Percentiles rank a stretch among this genome's conserved stretches.
Evolutionary conservation across 495 filamentous ascomycete species (phyloP).

Genomic region (Penicillium cataractarum): DNA sequence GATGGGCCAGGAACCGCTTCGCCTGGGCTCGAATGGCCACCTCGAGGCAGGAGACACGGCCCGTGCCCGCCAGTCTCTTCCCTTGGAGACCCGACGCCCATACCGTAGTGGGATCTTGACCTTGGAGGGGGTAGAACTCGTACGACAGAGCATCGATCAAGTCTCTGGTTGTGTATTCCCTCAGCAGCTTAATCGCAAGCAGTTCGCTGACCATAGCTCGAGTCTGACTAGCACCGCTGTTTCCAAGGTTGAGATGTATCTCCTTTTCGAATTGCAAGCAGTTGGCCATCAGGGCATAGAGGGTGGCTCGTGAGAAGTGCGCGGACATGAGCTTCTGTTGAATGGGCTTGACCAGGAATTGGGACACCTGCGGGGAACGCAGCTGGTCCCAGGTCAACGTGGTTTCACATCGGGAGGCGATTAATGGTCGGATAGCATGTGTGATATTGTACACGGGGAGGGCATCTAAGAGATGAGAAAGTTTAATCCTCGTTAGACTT

Average conservation of each 20-base stretch:
- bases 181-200: conserved; percentile 85
- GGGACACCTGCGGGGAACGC: conserved; percentile 89
- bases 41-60: conserved; percentile 85
- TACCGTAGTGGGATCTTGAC: conserved; percentile 54
- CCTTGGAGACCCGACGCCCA: conserved; percentile 37
- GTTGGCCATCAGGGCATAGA: conserved; percentile 91
- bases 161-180: conserved; percentile 85
- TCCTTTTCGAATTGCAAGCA: conserved; percentile 93
- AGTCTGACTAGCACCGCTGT: conserved; percentile 77
- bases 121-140: conserved; percentile 91
- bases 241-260: conserved; percentile 75
- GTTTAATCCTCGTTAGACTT: conserved; percentile 18
- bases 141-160: conserved; percentile 91
- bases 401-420: conserved; percentile 83
- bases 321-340: conserved; percentile 78
- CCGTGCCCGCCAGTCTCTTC: conserved; percentile 52
- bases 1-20: conserved; percentile 87
- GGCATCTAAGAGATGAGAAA: conserved; percentile 49
- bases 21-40: conserved; percentile 87
- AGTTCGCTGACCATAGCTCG: conserved; percentile 87
- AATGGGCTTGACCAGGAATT: conserved; percentile 90
- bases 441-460: conserved; percentile 89
- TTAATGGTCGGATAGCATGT: conserved; percentile 81
- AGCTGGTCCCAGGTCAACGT: conserved; percentile 95
- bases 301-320: conserved; percentile 80